Evolutionary conservation across 495 filamentous ascomycete genomes (phyloP).

Genomic region (Aspergillus biplanus): DNA sequence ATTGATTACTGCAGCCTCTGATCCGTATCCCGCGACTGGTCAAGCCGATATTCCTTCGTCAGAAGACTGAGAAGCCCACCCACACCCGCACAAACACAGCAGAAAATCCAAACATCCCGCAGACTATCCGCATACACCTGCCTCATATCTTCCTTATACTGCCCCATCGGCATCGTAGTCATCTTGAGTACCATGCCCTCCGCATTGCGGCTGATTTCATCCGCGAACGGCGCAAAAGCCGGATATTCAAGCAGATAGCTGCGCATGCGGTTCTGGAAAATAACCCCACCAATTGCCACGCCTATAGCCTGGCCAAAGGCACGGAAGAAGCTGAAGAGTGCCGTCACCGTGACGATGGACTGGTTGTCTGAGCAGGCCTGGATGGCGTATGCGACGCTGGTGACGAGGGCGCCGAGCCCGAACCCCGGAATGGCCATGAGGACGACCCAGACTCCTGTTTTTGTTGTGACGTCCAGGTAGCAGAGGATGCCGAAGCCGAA

Average conservation of each 20-base stretch:
- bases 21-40: constrained; percentile 52
- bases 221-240: constrained; percentile 47
- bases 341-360: constrained; percentile 51
- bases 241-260: constrained; percentile 46
- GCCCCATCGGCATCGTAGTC: constrained; percentile 52
- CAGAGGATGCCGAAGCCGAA: constrained; percentile 51
- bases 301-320: constrained; percentile 58
- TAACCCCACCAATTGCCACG: constrained; percentile 58
- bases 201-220: constrained; percentile 57
- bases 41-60: constrained; percentile 57
- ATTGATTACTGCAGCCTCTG: constrained; percentile 36
- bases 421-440: constrained; percentile 52
- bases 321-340: constrained; percentile 60
- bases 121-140: constrained; percentile 59
- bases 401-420: constrained; percentile 54
- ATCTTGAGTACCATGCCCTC: constrained; percentile 62
- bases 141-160: constrained; percentile 47
- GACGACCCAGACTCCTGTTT: constrained; percentile 48
- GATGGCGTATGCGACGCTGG: constrained; percentile 47
- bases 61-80: constrained; percentile 54
- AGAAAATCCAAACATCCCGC: constrained; percentile 58
- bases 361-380: constrained; percentile 50
- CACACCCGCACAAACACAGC: constrained; percentile 56
- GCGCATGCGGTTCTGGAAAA: constrained; percentile 65
- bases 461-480: constrained; percentile 48